These are phyloP conservation scores for Suzukiozyma palmioleophila DNA, from an alignment of 1,139 yeast species.

Conservation along the genomic window DNA sequence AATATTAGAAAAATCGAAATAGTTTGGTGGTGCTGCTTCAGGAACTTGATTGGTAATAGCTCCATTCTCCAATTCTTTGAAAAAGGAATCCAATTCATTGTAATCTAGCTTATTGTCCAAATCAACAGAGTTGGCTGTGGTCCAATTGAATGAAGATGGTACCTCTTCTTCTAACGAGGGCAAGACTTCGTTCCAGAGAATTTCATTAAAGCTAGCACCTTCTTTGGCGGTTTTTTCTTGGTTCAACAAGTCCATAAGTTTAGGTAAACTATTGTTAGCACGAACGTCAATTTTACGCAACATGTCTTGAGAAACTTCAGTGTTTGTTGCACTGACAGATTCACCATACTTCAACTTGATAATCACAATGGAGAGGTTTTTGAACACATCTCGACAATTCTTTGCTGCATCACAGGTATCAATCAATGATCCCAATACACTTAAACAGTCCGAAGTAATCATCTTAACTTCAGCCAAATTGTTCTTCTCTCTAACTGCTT, in stretches of 20 bases:
- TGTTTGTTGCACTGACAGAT: constrained; percentile 18
- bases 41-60: constrained; percentile 10
- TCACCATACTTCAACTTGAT: constrained; percentile 57
- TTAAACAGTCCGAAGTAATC: constrained; percentile 53
- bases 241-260: constrained; percentile 29
- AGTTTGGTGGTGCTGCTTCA: constrained; percentile 10
- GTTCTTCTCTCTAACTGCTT: constrained; percentile 44
- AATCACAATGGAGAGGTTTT: constrained; percentile 68
- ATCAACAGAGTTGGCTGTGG: constrained; percentile 10
- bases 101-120: constrained; percentile 6
- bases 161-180: background rate
- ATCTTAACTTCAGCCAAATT: constrained; percentile 50
- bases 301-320: constrained; percentile 13
- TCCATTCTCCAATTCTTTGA: constrained; percentile 35
- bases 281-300: constrained; percentile 20
- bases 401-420: constrained; percentile 78
- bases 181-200: constrained; percentile 3
- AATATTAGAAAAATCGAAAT: background rate
- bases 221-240: constrained; percentile 7
- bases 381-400: constrained; percentile 67
- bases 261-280: constrained; percentile 35
- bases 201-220: constrained; percentile 1
- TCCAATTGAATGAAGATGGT: constrained; percentile 29
- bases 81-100: constrained; percentile 37
- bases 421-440: constrained; percentile 55